Base-by-base conservation (phyloP, 2,329 filamentous ascomycete species). In the Colletotrichum kahawae region DNA sequence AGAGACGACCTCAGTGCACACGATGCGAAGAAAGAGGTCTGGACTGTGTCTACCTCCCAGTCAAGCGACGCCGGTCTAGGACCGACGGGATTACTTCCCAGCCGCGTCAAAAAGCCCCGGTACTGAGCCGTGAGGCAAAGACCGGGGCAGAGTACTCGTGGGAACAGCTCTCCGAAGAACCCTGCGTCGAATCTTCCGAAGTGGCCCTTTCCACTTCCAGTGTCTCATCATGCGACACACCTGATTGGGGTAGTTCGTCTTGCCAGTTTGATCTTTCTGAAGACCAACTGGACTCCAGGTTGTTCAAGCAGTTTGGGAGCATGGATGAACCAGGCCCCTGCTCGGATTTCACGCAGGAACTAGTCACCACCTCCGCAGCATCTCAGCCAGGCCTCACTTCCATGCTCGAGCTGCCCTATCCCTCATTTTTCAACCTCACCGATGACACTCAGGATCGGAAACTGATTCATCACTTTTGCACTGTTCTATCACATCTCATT, bases 391-490 rank as follows among this genome's bases (percentile, higher is more conserved):
- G 54, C 54, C 21, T 57, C 7, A 24, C 24, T 16, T 57, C 54
- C 13, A 57, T 57, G 16, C 54, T 57, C 27, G 54, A 57, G 57
- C 29, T 60, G 24, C 29, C 57, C 10, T 34, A 60, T 7, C 90
- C 90, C 2, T 82, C 84, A 3, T 92, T 91, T 77, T 85, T 85
- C 57, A 90, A 92, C 71, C 92, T 92, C 78, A 88, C 90, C 4
- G 84, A 86, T 12, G 86, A 85, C 18, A 85, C 84, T 27, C 89
- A 90, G 77, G 86, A 90, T 10, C 87, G 91, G 10, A 87, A 85
- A 5, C 84, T 92, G 29, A 85, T 93, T 16, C 89, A 91, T 76
- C 90, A 93, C 82, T 92, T 92, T 78, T 91, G 90, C 84, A 91
- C 91, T 76, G 88, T 91, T 16, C 80, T 93, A 16, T 92, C 90